phyloP scores from a whole-genome alignment of 2,329 filamentous ascomycete genomes.

The Achaetomium macrosporum region DNA sequence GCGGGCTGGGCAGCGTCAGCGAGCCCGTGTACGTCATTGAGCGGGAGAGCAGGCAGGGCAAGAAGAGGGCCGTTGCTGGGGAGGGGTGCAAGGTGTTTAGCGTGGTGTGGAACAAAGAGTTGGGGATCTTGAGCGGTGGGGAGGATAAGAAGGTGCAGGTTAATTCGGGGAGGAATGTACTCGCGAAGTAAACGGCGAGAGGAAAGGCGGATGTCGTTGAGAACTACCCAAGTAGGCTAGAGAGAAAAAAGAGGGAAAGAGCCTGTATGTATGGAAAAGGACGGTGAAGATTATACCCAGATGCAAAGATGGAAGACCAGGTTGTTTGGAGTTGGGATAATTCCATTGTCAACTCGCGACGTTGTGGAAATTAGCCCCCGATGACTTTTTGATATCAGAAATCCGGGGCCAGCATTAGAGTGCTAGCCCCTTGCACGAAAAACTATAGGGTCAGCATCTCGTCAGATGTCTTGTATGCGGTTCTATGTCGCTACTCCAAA shows the following conservation, averaged over 20 bases:
- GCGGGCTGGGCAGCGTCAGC: conserved; percentile 57
- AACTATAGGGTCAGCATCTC: too few relatives aligned
- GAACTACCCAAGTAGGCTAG: too few relatives aligned
- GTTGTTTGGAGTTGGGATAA: background rate
- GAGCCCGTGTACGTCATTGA: conserved; percentile 70
- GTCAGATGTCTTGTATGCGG: too few relatives aligned
- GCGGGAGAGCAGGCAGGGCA: conserved; percentile 63
- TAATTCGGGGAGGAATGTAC: conserved; percentile 60
- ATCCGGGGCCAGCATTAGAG: too few relatives aligned
- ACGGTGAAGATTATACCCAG: conserved; percentile 3
- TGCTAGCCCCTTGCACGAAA: too few relatives aligned
- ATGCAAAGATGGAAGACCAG: background rate
- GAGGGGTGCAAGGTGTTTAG: conserved; percentile 87
- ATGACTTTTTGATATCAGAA: too few relatives aligned
- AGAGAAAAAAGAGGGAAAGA: background rate
- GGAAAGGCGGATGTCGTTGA: background rate
- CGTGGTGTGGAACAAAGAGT: conserved; percentile 71
- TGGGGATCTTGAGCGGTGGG: conserved; percentile 85
- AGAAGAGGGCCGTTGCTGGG: conserved; percentile 61
- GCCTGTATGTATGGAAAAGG: conserved; percentile 15
- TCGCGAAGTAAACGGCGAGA: conserved; percentile 26
- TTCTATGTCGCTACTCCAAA: too few relatives aligned
- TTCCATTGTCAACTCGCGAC: too few relatives aligned
- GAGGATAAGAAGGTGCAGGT: conserved; percentile 95
- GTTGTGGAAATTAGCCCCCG: too few relatives aligned